Conservation (phyloP, 73 alveolate species). For the Paramecium tetraurelia region DNA sequence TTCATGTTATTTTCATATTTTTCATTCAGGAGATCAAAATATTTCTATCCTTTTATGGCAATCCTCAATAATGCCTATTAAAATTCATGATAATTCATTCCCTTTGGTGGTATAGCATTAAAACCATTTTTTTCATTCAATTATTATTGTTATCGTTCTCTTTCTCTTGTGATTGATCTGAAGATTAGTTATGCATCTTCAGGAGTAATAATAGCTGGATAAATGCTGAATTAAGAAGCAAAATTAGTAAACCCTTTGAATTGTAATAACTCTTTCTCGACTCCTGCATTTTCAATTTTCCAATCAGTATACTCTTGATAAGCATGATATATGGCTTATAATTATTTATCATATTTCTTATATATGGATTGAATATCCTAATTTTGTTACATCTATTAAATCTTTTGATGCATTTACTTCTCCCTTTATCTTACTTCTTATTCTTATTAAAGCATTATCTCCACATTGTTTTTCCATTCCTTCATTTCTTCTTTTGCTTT, state of each 20-base stretch:
- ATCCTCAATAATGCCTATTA: slow-evolving; percentile 26
- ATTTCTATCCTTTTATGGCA: slow-evolving; percentile 23
- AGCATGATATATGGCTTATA: slow-evolving; percentile 8
- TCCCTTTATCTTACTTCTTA: slow-evolving; percentile 43
- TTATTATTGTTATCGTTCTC: neutral
- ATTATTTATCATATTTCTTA: slow-evolving; percentile 4
- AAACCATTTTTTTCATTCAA: slow-evolving; percentile 30
- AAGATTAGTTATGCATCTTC: slow-evolving; percentile 42
- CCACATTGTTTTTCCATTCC: slow-evolving; percentile 50
- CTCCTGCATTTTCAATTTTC: slow-evolving; percentile 40
- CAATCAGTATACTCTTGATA: slow-evolving; percentile 44
- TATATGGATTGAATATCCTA: neutral
- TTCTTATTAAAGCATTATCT: neutral
- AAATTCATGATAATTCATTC: slow-evolving; percentile 34
- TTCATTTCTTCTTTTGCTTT: slow-evolving; percentile 4
- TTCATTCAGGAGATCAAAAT: neutral
- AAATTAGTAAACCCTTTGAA: slow-evolving; percentile 43
- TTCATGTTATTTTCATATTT: slow-evolving; percentile 38
- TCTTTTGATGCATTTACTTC: slow-evolving; percentile 11
- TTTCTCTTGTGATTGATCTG: slow-evolving; percentile 2
- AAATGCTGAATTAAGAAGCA: slow-evolving; percentile 19
- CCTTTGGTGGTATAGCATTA: neutral
- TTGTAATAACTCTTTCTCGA: slow-evolving; percentile 7
- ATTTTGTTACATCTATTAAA: neutral
- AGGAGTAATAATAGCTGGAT: slow-evolving; percentile 42